Evolutionary conservation across 768 basidiomycete genomes (phyloP).

Genomic region (Suillus tomentosus): DNA sequence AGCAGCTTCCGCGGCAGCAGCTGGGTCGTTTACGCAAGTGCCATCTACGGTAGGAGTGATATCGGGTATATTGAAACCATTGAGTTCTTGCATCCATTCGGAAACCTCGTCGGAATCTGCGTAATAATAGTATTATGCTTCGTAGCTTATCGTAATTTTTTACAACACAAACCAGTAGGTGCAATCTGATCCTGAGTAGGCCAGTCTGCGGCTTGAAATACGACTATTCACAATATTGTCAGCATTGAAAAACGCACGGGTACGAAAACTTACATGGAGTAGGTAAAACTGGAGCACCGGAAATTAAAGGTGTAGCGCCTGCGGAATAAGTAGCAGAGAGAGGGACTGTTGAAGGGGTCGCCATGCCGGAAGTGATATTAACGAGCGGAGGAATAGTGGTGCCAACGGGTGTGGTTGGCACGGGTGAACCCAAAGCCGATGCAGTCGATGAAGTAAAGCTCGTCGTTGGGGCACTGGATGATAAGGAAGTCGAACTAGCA

Average conservation of each 20-base stretch:
- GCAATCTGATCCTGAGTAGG: constrained; percentile 64
- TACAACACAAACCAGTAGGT: constrained; percentile 49
- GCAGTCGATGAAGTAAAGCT: constrained; percentile 10
- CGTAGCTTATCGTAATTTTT: background rate
- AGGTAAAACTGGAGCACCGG: constrained; percentile 70
- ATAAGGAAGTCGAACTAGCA: background rate
- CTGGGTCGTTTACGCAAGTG: constrained; percentile 63
- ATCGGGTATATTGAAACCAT: constrained; percentile 69
- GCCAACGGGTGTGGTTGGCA: constrained; percentile 33
- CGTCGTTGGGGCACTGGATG: constrained; percentile 5
- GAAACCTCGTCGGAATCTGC: constrained; percentile 62
- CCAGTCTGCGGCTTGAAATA: constrained; percentile 52
- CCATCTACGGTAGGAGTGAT: constrained; percentile 65
- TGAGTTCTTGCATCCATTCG: constrained; percentile 75
- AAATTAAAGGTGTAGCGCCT: constrained; percentile 62
- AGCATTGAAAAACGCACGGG: background rate
- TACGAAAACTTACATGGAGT: constrained; percentile 46
- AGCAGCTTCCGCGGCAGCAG: constrained; percentile 55
- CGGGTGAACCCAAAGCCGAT: constrained; percentile 23
- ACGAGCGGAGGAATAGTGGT: constrained; percentile 59
- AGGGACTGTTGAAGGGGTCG: constrained; percentile 49
- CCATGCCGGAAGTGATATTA: constrained; percentile 64
- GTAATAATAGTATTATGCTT: background rate
- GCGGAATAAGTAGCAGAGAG: constrained; percentile 54
- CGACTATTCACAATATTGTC: constrained; percentile 38